Evolutionary conservation across 208 protist genomes (phyloP).

Genomic region (Leishmania gerbilli): DNA sequence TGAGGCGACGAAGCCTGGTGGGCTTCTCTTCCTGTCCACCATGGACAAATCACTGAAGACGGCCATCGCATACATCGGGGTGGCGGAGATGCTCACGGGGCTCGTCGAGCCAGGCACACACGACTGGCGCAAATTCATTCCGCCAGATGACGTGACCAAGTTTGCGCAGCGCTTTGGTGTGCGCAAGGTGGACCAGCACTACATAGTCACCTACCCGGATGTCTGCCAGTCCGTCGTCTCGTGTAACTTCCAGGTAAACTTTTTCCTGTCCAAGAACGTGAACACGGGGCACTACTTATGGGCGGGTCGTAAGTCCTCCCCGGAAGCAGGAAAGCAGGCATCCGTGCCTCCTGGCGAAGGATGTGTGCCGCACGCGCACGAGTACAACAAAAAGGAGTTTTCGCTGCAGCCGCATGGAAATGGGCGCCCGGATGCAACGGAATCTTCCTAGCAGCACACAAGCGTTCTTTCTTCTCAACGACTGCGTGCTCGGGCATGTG

Average conservation of each 20-base stretch:
- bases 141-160: slow-evolving; percentile 68
- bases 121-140: slow-evolving; percentile 93
- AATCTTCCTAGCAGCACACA: not conserved
- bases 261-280: slow-evolving; percentile 51
- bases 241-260: slow-evolving; percentile 69
- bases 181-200: slow-evolving; percentile 62
- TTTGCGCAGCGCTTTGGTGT: slow-evolving; percentile 54
- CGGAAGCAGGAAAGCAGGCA: not conserved
- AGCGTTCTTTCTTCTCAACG: not conserved
- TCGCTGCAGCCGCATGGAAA: not conserved
- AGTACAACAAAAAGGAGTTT: not conserved
- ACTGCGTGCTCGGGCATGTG: not conserved
- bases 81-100: slow-evolving; percentile 88
- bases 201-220: slow-evolving; percentile 75
- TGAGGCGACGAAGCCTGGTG: slow-evolving; percentile 82
- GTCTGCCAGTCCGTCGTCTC: slow-evolving; percentile 55
- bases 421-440: not conserved
- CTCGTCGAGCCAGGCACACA: slow-evolving; percentile 89
- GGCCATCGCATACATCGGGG: slow-evolving; percentile 71
- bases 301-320: slow-evolving; percentile 59
- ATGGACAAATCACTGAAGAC: slow-evolving; percentile 90
- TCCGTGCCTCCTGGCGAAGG: slow-evolving; percentile 3
- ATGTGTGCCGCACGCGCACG: not conserved
- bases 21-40: slow-evolving; percentile 91
- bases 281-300: slow-evolving; percentile 89